A percentile compares a stretch with the other conserved stretches of the same genome.
These are phyloP conservation scores for Peronospora farinosa DNA, from an alignment of 352 stramenopile species.

Conservation along the genomic window DNA sequence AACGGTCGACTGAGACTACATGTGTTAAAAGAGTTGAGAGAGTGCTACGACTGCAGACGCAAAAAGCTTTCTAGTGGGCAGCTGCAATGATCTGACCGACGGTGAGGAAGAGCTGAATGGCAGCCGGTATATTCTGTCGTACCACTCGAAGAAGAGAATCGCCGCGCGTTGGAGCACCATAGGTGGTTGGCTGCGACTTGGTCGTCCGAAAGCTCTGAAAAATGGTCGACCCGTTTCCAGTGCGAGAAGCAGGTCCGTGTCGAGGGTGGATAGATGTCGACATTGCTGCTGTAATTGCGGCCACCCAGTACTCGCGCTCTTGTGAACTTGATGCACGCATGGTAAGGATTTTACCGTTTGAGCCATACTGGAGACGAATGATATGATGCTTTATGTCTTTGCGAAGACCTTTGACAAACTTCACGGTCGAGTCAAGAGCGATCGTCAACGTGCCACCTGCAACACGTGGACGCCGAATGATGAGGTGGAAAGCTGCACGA, in stretches of 20 bases:
- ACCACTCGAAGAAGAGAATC: slow-evolving; percentile 9
- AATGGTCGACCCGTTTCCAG: neutral
- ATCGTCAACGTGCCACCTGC: slow-evolving; percentile 18
- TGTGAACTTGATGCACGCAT: slow-evolving; percentile 15
- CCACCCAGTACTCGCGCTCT: slow-evolving; percentile 11
- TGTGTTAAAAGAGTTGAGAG: too few species aligned
- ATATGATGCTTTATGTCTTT: slow-evolving; percentile 11
- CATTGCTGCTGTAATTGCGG: slow-evolving; percentile 5
- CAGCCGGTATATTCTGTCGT: slow-evolving; percentile 11
- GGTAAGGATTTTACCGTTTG: slow-evolving; percentile 2
- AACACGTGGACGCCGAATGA: slow-evolving; percentile 21
- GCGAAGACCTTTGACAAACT: slow-evolving; percentile 2
- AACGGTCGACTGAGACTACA: too few species aligned
- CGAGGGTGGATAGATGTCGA: neutral
- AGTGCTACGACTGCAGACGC: neutral
- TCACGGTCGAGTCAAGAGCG: slow-evolving; percentile 16
- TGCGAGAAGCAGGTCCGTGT: neutral
- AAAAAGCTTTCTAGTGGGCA: slow-evolving; percentile 3
- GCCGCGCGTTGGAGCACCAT: neutral
- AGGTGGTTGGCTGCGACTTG: neutral
- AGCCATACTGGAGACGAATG: slow-evolving; percentile 17
- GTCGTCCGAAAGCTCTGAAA: neutral
- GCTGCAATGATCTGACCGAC: slow-evolving; percentile 20
- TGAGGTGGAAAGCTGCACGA: slow-evolving; percentile 11
- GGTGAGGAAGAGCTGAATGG: slow-evolving; percentile 17